Base-by-base conservation (phyloP, 2,329 filamentous ascomycete genomes). In the Trichoderma pleuroti region DNA sequence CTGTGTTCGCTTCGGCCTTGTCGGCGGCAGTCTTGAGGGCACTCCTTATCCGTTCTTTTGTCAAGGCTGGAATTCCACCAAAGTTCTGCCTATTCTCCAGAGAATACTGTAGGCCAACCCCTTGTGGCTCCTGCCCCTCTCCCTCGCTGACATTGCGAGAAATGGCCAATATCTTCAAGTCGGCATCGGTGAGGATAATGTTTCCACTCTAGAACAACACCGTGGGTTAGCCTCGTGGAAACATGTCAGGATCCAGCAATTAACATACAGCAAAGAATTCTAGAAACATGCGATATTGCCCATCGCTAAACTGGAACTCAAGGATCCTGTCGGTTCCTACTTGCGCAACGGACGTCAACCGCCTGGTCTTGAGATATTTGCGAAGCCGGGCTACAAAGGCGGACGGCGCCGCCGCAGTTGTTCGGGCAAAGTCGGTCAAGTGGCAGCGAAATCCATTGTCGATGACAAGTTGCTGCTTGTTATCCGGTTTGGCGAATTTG, bases 401-500 rank as follows among this genome's bases (percentile, higher is more conserved):
- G 8, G 94, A 97, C 2, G 96, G 96, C 0, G 91, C 90, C 21
- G 92, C 88, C 5, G 94, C 93, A 1, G 95, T 95, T 1, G 94
- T 92, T 74, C 96, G 92, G 32, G 92, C 90, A 83, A 97, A 99
- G 76, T 92, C 90, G 36, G 96, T 98, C 71, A 98, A 86, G 79
- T 99, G 96, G 81, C 93, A 97, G 78, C 96, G 93, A 81, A 99
- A 99, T 34, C 96, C 96, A 1, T 93, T 96, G 80, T 99, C 96
- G 76, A 99, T 90, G 65, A 99, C 86, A 32, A 99, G 86, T 80
- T 98, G 95, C 79, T 96, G 91, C 81, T 94, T 94, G 75, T 91
- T 88, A 77, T 95, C 91, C 56, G 95, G 93, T 80, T 96, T 97
- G 69, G 94, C 90, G 78, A 99, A 96, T 79, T 98, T 98, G 81